Conservation (phyloP, 140 eudicot species). For the Bidens hawaiensis region DNA sequence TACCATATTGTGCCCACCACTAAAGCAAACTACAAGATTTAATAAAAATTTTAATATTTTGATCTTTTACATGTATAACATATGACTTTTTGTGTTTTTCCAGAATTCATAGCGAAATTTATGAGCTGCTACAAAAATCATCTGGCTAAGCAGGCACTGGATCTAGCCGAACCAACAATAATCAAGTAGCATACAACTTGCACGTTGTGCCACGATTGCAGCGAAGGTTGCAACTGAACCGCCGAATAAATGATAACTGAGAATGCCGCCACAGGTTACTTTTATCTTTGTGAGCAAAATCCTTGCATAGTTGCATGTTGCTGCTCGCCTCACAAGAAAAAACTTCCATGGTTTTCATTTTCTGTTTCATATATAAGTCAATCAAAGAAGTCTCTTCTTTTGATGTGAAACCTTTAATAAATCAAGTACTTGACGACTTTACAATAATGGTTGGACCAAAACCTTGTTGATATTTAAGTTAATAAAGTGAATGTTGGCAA, state of each 20-base stretch:
- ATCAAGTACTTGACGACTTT: neutral
- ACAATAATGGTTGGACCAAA: neutral
- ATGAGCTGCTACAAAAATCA: conserved; percentile 67
- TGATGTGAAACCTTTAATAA: conserved; percentile 19
- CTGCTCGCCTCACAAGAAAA: neutral
- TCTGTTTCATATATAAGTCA: neutral
- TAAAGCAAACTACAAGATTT: neutral
- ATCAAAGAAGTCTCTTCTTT: neutral
- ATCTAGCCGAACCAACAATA: neutral
- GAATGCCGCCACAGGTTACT: conserved; percentile 15
- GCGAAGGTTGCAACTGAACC: conserved; percentile 16
- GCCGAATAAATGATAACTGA: conserved; percentile 34
- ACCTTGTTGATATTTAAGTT: neutral
- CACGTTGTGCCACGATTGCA: conserved; percentile 27
- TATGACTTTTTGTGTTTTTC: conserved; percentile 1
- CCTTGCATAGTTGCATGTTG: conserved; percentile 25
- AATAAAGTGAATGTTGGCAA: too few relatives aligned
- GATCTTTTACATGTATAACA: neutral
- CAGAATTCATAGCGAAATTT: conserved; percentile 81
- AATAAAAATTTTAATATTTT: neutral
- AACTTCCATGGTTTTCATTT: conserved; percentile 2
- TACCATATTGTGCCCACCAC: too few relatives aligned
- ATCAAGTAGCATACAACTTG: conserved; percentile 19
- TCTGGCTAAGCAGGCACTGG: conserved; percentile 23
- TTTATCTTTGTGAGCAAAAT: conserved; percentile 19